Evolutionary conservation across 129 eudicot genomes (phyloP).

Genomic region (Solidago caesia): DNA sequence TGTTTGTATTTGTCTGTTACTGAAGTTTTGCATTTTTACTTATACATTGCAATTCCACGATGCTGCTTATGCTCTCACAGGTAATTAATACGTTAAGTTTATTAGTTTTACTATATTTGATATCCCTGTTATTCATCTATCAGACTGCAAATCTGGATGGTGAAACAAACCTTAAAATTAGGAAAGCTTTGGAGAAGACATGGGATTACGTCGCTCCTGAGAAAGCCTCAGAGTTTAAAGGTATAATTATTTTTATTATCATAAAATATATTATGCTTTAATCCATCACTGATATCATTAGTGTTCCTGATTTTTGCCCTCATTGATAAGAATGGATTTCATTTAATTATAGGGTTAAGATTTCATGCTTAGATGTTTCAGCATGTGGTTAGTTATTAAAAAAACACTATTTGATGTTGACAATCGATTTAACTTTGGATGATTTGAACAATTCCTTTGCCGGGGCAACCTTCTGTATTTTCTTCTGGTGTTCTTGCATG

Average conservation of each 20-base stretch:
- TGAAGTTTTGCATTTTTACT: constrained; percentile 1
- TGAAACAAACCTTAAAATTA: constrained; percentile 94
- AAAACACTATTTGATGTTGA: not conserved
- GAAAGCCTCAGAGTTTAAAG: constrained; percentile 87
- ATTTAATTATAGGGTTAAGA: not conserved
- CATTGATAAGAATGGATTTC: not conserved
- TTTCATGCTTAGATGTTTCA: constrained; percentile 9
- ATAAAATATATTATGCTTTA: not conserved
- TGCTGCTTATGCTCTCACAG: constrained; percentile 13
- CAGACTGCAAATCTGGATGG: constrained; percentile 99
- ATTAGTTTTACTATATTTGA: constrained; percentile 18
- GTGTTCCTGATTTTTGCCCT: not conserved
- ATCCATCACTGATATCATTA: not conserved
- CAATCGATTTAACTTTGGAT: not conserved
- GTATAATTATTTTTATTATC: constrained; percentile 35
- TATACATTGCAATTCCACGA: not conserved
- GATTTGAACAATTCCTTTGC: not conserved
- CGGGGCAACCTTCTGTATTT: not conserved
- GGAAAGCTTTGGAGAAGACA: constrained; percentile 95
- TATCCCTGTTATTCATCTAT: constrained; percentile 19
- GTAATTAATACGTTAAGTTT: constrained; percentile 1
- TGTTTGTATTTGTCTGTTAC: constrained; percentile 12
- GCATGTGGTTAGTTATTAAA: constrained; percentile 4
- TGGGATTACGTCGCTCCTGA: constrained; percentile 91
- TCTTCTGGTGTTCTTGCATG: constrained; percentile 2